Conservation (phyloP, 768 basidiomycete genomes). For the Amylocystis lapponica region DNA sequence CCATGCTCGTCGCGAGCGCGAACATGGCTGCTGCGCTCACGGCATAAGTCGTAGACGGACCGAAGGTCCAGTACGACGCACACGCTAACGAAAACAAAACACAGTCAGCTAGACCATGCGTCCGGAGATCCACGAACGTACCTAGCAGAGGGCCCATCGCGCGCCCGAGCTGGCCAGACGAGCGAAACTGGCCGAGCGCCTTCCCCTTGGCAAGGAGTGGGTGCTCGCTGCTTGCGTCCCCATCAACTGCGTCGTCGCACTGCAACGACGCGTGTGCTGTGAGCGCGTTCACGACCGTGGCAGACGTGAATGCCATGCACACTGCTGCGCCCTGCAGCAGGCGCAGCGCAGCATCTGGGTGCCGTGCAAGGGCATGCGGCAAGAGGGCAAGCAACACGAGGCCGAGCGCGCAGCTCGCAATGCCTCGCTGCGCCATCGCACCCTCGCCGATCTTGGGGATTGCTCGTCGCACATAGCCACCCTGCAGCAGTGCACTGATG, state of each 20-base stretch:
- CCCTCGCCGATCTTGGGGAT: conserved; percentile 74
- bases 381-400: conserved; percentile 69
- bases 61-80: conserved; percentile 84
- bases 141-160: conserved; percentile 91
- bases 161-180: conserved; percentile 90
- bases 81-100: conserved; percentile 47
- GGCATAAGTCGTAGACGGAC: conserved; percentile 72
- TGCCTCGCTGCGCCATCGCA: conserved; percentile 77
- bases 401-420: conserved; percentile 63
- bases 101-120: conserved; percentile 11
- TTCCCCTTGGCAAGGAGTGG: conserved; percentile 76
- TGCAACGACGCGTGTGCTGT: conserved; percentile 89
- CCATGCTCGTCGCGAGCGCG: conserved; percentile 53
- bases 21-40: conserved; percentile 62
- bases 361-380: conserved; percentile 45
- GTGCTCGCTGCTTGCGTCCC: conserved; percentile 56
- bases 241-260: conserved; percentile 70
- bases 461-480: conserved; percentile 86
- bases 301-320: conserved; percentile 89
- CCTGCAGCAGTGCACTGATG: conserved; percentile 85
- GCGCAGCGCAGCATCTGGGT: conserved; percentile 40
- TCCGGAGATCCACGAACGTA: conserved; percentile 27
- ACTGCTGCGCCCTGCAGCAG: conserved; percentile 67
- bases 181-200: conserved; percentile 82
- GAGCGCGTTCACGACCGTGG: conserved; percentile 91